Evolutionary conservation across 306 rosid genomes (phyloP).

Genomic region (Ormosia emarginata): DNA sequence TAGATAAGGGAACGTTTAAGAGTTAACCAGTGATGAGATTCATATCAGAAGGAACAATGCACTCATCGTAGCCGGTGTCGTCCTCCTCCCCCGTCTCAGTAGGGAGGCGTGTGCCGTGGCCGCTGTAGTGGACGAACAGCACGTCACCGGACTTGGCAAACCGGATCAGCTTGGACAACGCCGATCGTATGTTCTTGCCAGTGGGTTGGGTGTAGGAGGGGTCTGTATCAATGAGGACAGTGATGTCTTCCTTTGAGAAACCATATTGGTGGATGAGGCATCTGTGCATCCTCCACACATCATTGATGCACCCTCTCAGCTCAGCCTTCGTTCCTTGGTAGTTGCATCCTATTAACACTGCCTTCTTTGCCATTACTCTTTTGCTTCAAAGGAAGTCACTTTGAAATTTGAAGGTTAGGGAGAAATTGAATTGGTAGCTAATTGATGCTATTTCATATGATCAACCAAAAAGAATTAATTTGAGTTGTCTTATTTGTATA

Average conservation of each 20-base stretch:
- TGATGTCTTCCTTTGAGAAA: constrained; percentile 49
- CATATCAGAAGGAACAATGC: constrained; percentile 85
- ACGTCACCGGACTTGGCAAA: constrained; percentile 45
- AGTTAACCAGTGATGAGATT: constrained; percentile 73
- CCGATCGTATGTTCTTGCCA: constrained; percentile 55
- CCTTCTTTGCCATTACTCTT: constrained; percentile 57
- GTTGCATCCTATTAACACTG: constrained; percentile 79
- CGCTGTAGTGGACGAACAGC: constrained; percentile 65
- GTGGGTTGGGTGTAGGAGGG: constrained; percentile 54
- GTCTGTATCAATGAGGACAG: constrained; percentile 53
- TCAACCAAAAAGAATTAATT: neutral
- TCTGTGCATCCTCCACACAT: constrained; percentile 55
- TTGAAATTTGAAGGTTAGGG: neutral
- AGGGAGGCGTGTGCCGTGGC: constrained; percentile 88
- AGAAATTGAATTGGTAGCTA: neutral
- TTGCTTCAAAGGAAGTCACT: neutral
- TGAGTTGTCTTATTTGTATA: neutral
- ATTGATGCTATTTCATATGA: neutral
- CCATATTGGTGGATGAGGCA: constrained; percentile 55
- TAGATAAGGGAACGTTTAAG: neutral
- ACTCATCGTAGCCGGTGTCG: constrained; percentile 81
- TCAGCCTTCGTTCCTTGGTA: constrained; percentile 75
- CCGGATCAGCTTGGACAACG: constrained; percentile 37
- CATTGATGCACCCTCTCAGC: constrained; percentile 76
- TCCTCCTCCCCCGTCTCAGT: constrained; percentile 71